Evolutionary conservation across 1,284 basidiomycete genomes (phyloP), one percentile per base, ranked within the genome.

Genomic region (Moesziomyces sp.): DNA sequence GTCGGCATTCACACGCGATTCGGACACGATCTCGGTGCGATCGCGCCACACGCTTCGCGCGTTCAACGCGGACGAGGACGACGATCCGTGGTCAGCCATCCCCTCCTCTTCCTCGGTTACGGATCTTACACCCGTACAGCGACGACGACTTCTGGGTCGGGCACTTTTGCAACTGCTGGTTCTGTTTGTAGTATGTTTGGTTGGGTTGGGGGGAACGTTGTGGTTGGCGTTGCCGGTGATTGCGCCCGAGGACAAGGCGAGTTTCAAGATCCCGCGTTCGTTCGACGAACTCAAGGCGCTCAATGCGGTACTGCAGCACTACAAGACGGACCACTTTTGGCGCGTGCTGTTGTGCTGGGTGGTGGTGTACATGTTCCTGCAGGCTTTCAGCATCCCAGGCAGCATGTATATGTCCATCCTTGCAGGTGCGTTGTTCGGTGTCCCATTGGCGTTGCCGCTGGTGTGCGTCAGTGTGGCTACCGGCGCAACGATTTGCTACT

Each of bases 341-440:
- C 58, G 85, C 9, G 85, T 86, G 2, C 67, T 86, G 16, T 63
- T 83, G 9, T 85, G 80, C 44, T 86, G 82, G 75, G 51, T 84
- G 18, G 60, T 81, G 62, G 92, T 93, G 1, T 97, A 97, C 85
- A 88, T 98, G 74, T 99, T 97, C 43, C 44, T 98, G 5, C 96
- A 99, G 87, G 93, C 94, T 0, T 99, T 98, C 85, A 94, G 93
- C 2, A 88, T 99, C 6, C 96, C 96, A 0, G 96, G 96, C 0
- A 96, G 93, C 23, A 98, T 98, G 95, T 99, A 99, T 84, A 89
- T 99, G 65, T 94, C 93, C 52, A 97, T 98, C 81, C 90, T 98
- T 9, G 94, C 93, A 14, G 96, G 96, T 33, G 96, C 96, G 0
- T 91, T 98, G 7, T 99, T 94, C 90, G 95, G 96, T 38, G 91